Evolutionary conservation across 2,329 filamentous ascomycete species (phyloP).

Genomic region (Coleophoma eucalyptorum): DNA sequence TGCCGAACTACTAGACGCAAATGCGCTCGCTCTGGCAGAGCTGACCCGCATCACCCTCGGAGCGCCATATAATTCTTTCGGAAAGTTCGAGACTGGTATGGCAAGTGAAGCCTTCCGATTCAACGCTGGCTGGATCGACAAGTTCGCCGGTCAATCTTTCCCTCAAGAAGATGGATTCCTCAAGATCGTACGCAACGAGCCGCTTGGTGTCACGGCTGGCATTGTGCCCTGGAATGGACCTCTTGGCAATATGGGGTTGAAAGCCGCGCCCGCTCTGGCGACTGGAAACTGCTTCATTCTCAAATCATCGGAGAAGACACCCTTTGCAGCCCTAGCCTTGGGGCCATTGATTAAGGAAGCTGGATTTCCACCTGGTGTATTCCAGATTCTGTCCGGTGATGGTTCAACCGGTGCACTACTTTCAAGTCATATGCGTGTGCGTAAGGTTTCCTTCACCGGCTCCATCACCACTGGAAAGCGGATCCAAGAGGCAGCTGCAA

Average conservation of each 20-base stretch:
- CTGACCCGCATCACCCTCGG: slow-evolving; percentile 43
- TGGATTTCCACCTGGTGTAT: slow-evolving; percentile 32
- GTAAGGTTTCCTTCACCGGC: slow-evolving; percentile 38
- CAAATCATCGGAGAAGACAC: slow-evolving; percentile 61
- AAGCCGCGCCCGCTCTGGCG: slow-evolving; percentile 56
- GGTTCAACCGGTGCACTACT: slow-evolving; percentile 32
- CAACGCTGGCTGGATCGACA: slow-evolving; percentile 34
- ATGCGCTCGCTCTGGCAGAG: slow-evolving; percentile 30
- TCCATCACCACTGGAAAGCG: slow-evolving; percentile 32
- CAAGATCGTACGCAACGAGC: slow-evolving; percentile 31
- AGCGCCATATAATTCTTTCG: slow-evolving; percentile 38
- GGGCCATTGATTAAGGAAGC: slow-evolving; percentile 22
- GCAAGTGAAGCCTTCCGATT: slow-evolving; percentile 26
- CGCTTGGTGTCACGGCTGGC: slow-evolving; percentile 43
- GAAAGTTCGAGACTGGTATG: slow-evolving; percentile 36
- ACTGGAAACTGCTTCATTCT: slow-evolving; percentile 57
- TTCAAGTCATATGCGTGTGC: slow-evolving; percentile 32
- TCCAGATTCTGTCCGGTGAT: slow-evolving; percentile 36
- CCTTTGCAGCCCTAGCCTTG: slow-evolving; percentile 48
- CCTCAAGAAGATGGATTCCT: slow-evolving; percentile 42
- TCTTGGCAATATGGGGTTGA: slow-evolving; percentile 42
- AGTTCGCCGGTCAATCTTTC: slow-evolving; percentile 32
- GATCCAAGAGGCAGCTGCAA: slow-evolving; percentile 34
- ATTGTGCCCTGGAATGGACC: slow-evolving; percentile 59
- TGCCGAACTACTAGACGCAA: slow-evolving; percentile 36